Evolutionary conservation across 768 basidiomycete species (phyloP), one percentile per base, ranked within the genome.

Genomic region (Butyriboletus loyo): DNA sequence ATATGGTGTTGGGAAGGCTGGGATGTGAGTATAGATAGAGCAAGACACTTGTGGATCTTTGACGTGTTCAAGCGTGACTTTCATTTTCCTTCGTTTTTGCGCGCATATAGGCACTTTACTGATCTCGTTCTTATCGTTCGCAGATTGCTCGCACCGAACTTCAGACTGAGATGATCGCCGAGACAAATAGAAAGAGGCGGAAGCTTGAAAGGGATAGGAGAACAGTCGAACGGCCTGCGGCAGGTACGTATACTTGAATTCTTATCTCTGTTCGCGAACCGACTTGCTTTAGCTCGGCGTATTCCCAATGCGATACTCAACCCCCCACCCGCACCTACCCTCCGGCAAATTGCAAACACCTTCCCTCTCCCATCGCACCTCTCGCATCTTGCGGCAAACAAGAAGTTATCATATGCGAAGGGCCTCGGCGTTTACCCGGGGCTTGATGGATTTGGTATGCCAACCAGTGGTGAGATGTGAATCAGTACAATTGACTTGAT

Each of bases 1-100:
- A 73, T 81, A 31, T 81, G 82, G 13, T 83, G 88, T 28, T 96
- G 94, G 93, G 85, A 85, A 55, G 89, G 86, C 80, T 98, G 96
- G 96, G 86, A 86, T 75, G 92, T 91, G 60, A 62, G 76, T 69
- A 46, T 52, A 36, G 39, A 52, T 59, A 41, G 50, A 32, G 24
- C 48, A 32, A 43, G 44, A 35, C 46, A 24, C n/a, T 32, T 21
- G 21, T 31, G 38, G 13, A 46, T 36, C 24, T 28, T 31, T 28
- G 34, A 34, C 35, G 32, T 34, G 24, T 24, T 49, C 10, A 27
- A 48, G 24, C 32, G 38, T 46, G 45, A 47, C 44, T 39, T 54
- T 32, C 56, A 19, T 46, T 55, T 40, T 22, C 46, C 28, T 31
- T 9, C 11, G 19, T 49, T 36, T 38, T 44, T 35, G 38, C 35